phyloP scores from a whole-genome alignment of 2,329 filamentous ascomycete genomes.

The Colletotrichum tropicicola region DNA sequence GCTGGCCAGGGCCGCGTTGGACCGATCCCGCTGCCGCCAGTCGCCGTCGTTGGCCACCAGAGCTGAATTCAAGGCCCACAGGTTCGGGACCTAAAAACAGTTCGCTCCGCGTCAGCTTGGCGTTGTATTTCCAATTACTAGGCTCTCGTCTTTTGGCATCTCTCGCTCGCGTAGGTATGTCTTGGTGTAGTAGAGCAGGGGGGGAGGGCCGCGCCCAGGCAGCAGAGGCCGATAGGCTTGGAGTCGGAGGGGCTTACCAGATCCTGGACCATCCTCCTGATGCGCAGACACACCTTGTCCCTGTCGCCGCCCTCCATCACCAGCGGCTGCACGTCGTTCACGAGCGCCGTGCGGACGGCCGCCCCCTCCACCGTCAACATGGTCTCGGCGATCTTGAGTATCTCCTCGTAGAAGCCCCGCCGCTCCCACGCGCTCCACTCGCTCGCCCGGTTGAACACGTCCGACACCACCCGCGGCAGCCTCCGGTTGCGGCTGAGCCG shows the following conservation, averaged over 20 bases:
- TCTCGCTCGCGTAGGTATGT: too few relatives aligned
- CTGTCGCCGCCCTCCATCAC: conserved; percentile 30
- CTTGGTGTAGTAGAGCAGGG: too few relatives aligned
- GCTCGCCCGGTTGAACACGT: conserved; percentile 31
- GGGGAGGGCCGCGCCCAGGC: not conserved
- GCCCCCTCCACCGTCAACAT: conserved; percentile 33
- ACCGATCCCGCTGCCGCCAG: conserved; percentile 33
- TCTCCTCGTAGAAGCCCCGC: conserved; percentile 37
- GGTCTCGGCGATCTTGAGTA: conserved; percentile 35
- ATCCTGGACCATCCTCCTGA: conserved; percentile 31
- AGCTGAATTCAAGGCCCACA: conserved; percentile 38
- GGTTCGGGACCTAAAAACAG: conserved; percentile 33
- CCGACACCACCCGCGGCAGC: conserved; percentile 34
- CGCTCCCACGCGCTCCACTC: conserved; percentile 32
- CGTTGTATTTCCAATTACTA: too few relatives aligned
- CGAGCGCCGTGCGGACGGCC: not conserved
- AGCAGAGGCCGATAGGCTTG: too few relatives aligned
- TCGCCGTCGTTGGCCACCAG: conserved; percentile 30
- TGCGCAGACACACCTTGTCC: conserved; percentile 20
- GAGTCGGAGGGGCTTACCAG: conserved; percentile 36
- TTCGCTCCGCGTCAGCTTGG: not conserved
- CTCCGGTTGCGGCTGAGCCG: conserved; percentile 36
- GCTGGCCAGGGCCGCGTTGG: conserved; percentile 36
- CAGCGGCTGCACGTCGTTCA: conserved; percentile 17
- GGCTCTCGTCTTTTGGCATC: too few relatives aligned